A percentile compares a stretch with the other conserved stretches of the same genome.
Conservation (phyloP, 768 basidiomycete genomes). For the Auricularia sp. region DNA sequence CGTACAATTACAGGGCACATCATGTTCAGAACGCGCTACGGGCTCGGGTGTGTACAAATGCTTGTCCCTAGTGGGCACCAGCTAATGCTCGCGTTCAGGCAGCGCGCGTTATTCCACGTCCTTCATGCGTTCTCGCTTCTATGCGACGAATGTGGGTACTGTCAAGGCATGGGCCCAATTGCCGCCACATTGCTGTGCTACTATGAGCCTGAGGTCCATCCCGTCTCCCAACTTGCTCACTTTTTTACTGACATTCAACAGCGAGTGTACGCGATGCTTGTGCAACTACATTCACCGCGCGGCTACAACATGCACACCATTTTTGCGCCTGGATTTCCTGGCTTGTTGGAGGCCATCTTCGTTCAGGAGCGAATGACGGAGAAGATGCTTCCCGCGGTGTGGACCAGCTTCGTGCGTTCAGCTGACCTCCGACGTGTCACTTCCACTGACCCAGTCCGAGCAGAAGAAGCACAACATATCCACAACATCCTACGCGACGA, state of each 20-base stretch:
- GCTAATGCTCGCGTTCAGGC: constrained; percentile 35
- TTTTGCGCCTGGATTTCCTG: constrained; percentile 92
- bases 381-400: constrained; percentile 82
- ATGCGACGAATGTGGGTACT: constrained; percentile 87
- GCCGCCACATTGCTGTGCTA: constrained; percentile 92
- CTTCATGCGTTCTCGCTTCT: constrained; percentile 82
- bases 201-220: constrained; percentile 64
- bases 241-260: constrained; percentile 9
- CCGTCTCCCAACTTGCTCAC: background rate
- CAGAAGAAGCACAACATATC: constrained; percentile 78
- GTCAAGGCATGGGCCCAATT: constrained; percentile 98
- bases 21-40: constrained; percentile 91
- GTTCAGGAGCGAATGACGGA: constrained; percentile 87
- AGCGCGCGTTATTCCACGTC: constrained; percentile 91
- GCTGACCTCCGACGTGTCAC: background rate
- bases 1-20: constrained; percentile 92
- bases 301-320: constrained; percentile 74
- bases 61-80: constrained; percentile 6
- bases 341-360: constrained; percentile 91
- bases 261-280: constrained; percentile 73
- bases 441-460: background rate
- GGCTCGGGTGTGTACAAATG: constrained; percentile 64
- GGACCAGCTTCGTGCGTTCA: constrained; percentile 57
- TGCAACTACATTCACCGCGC: constrained; percentile 70
- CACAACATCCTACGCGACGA: constrained; percentile 92